Base-by-base conservation (phyloP, 2,329 filamentous ascomycete species). In the Pezicula carpinea region DNA sequence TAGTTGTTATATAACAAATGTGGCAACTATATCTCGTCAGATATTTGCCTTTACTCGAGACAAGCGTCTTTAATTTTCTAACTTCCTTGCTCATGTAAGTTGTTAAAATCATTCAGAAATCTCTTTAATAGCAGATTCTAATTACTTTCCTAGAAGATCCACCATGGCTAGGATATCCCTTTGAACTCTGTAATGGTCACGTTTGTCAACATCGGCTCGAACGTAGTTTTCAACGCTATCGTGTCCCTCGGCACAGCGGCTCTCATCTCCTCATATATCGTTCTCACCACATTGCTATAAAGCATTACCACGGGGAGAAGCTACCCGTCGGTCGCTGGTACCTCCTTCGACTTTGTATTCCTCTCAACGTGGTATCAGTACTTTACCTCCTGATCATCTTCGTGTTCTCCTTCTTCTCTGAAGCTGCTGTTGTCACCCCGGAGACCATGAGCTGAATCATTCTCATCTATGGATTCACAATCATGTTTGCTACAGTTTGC, bases 171-270 rank as follows among this genome's bases (percentile, higher is more conserved):
- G 46, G 64, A 68, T 46, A 66, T 74, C 29, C 72, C 72, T 0
- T 56, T 72, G 31, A 68, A 66, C 48, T 58, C 71, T 4, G 47
- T 56, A 26, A 31, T 54, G 11, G 34, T 48, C 34, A 47, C 50
- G 15, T 44, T 51, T 11, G 15, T 39, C 63, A 75, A 72, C 15
- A 70, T 76, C 50, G 74, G 71, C 33, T 75, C 69, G 6, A 60
- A 66, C 3, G 68, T 69, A 2, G 75, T 74, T 6, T 75, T 78
- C 59, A 75, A 76, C 53, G 72, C 71, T 47, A 70, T 77, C 48
- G 68, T 71, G 11, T 76, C 73, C 3, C 65, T 79, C 18, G 70
- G 71, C 38, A 66, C 75, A 40, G 70, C 65, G 18, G 69, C 70
- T 0, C 65, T 77, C 8, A 69, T 76, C 36, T 66, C 67, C 18